These are phyloP conservation scores for Coemansia sp. DNA, from an alignment of 192 early-diverging fungal species.

Conservation along the genomic window DNA sequence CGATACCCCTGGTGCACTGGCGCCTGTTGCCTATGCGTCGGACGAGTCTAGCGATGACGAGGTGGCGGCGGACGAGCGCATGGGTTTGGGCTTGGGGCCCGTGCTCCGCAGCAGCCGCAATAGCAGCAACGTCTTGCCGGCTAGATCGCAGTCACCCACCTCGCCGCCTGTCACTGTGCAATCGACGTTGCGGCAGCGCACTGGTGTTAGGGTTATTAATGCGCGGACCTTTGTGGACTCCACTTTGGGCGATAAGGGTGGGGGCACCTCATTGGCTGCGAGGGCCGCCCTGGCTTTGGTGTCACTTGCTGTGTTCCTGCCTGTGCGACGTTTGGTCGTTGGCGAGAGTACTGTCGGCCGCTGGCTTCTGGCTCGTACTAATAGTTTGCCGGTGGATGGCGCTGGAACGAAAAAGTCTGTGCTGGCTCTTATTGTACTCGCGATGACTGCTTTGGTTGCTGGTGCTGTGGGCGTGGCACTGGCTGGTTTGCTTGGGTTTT, in stretches of 20 bases:
- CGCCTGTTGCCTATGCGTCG: conserved; percentile 13
- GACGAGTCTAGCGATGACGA: conserved; percentile 12
- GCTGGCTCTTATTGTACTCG: background rate
- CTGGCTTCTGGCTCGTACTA: conserved; percentile 3
- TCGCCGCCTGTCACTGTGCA: background rate
- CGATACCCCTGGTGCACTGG: background rate
- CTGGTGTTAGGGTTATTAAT: background rate
- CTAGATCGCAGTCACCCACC: background rate
- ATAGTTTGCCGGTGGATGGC: background rate
- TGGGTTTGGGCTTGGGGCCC: background rate
- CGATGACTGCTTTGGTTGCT: background rate
- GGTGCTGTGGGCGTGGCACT: background rate
- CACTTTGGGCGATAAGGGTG: background rate
- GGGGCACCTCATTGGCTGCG: background rate
- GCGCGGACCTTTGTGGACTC: background rate
- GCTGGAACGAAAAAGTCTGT: background rate
- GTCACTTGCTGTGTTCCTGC: conserved; percentile 33
- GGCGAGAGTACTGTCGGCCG: conserved; percentile 4
- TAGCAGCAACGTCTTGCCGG: background rate
- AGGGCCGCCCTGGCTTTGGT: background rate
- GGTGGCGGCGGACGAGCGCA: background rate
- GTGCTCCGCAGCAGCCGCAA: background rate
- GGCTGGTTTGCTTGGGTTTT: background rate
- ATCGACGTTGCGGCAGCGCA: conserved; percentile 1
- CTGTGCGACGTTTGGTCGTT: conserved; percentile 38